Base-by-base conservation (phyloP, 1,284 basidiomycete genomes). In the Apiotrichum mycotoxinovorans region DNA sequence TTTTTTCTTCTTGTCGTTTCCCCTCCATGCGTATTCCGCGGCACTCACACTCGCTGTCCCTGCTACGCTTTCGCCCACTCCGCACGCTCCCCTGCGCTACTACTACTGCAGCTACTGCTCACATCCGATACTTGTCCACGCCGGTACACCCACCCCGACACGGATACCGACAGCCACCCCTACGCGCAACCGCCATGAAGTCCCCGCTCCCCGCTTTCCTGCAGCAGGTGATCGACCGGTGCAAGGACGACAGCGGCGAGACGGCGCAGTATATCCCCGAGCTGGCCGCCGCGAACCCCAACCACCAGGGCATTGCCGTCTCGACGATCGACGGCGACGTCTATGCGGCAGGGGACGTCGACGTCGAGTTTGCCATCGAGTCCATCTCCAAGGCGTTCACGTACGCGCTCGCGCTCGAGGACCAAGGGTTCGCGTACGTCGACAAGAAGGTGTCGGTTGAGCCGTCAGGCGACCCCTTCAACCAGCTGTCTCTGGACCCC, bases 381-480 rank as follows among this genome's bases (percentile, higher is more conserved):
- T 37, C 33, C 22, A 26, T 52, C 15, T 52, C 51, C 51, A 52
- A 52, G 42, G 25, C 51, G 15, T 52, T 52, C 22, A 42, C 43
- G 14, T 52, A 52, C 12, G 51, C 51, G 33, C 51, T 52, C 23
- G 51, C 51, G 7, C 20, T 52, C 41, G 40, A 52, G 51, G 40
- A 52, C 14, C 41, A 25, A 33, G 51, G 51, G 8, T 22, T 52
- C 30, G 51, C 35, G 5, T 25, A 20, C 17, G 51, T 52, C 30
- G 30, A 37, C 11, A 20, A 44, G 9, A 27, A 33, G 4, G 42
- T 52, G 17, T 27, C n/a, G 17, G 51, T 52, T 33, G 51, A 52
- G 51, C 51, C 51, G 14, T 44, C 41, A 2, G 51, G 51, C 17
- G 51, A 52, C 30, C 41, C 51, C 12, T 52, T 52, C 51, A 52